A percentile compares a stretch with the other conserved stretches of the same genome.
Conservation (phyloP, 2,329 filamentous ascomycete genomes). For the Apiospora malaysiana region DNA sequence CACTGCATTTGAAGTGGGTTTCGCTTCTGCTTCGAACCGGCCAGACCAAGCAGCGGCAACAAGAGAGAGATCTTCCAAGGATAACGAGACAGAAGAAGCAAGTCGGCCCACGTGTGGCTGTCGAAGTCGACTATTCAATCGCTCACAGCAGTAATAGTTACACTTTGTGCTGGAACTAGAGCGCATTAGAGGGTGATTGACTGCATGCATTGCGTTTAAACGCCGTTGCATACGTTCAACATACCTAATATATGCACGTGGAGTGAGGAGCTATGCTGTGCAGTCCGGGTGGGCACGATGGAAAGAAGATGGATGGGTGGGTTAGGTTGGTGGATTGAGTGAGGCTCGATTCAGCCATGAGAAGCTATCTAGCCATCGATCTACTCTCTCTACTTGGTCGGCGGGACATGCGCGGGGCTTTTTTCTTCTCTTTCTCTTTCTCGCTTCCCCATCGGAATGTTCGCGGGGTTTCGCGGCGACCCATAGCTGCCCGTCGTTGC, state of each 20-base stretch:
- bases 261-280: neutral
- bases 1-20: neutral
- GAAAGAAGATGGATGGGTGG: neutral
- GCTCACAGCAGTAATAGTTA: neutral
- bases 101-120: neutral
- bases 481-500: neutral
- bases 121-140: neutral
- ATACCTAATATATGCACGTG: neutral
- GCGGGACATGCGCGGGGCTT: neutral
- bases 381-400: neutral
- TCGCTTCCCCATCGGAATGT: neutral
- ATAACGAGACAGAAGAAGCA: neutral
- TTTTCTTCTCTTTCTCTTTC: neutral
- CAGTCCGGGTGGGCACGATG: neutral
- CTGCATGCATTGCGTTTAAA: neutral
- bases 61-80: neutral
- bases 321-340: neutral
- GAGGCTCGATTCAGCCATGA: neutral
- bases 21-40: neutral
- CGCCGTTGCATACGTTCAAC: neutral
- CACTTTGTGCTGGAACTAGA: neutral
- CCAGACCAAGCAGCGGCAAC: neutral
- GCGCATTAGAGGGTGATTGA: neutral
- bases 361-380: neutral
- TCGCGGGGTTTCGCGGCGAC: conserved; percentile 17